These are phyloP conservation scores for Emydomyces testavorans DNA, from an alignment of 2,329 filamentous ascomycete genomes.

Conservation along the genomic window DNA sequence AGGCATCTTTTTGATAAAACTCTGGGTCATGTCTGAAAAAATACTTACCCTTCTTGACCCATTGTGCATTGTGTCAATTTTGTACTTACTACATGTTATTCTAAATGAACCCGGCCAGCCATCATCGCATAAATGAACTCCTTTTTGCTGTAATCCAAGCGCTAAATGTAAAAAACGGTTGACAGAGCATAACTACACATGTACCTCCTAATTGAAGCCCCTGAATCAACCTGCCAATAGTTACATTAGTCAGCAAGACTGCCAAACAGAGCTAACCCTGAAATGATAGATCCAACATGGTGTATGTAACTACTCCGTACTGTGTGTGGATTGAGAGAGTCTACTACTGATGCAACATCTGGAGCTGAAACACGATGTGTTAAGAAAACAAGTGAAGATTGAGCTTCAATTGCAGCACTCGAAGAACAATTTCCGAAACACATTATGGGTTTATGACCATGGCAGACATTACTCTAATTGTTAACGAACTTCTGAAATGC, in stretches of 20 bases:
- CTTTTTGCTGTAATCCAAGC: no score
- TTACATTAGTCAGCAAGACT: no score
- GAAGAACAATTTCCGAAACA: not conserved
- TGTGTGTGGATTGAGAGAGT: no score
- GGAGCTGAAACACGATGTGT: not conserved
- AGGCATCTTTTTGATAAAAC: constrained; percentile 4
- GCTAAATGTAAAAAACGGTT: no score
- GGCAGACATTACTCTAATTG: constrained; percentile 33
- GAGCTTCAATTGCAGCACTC: not conserved
- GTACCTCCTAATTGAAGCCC: no score
- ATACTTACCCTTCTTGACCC: not conserved
- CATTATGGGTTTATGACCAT: constrained; percentile 20
- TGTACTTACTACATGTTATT: constrained; percentile 7
- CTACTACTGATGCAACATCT: no score
- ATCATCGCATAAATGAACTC: constrained; percentile 6
- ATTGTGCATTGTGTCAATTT: constrained; percentile 6
- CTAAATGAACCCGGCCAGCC: constrained; percentile 4
- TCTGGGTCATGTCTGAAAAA: not conserved
- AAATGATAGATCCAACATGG: no score
- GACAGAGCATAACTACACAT: no score
- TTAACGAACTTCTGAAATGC: constrained; percentile 28
- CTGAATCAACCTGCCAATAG: no score
- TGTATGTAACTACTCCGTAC: no score
- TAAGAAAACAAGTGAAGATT: not conserved
- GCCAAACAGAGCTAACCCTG: no score